Evolutionary conservation across 306 rosid genomes (phyloP).

Genomic region (Cucurbita ficifolia): DNA sequence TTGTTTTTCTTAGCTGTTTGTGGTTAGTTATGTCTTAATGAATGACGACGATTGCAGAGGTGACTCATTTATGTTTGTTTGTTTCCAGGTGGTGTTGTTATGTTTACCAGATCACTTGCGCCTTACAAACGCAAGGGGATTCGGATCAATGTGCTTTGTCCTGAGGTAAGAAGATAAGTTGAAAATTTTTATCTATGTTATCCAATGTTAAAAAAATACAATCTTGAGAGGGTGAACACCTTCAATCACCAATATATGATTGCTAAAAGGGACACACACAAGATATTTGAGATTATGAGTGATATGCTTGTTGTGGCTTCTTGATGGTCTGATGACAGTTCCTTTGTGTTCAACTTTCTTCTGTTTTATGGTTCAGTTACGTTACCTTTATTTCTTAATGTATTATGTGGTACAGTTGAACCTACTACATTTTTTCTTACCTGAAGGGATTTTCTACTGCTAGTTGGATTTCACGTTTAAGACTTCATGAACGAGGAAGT

Average conservation of each 20-base stretch:
- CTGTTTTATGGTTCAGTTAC: neutral
- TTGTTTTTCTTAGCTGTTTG: neutral
- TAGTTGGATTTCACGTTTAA: neutral
- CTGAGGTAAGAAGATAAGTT: conserved; percentile 50
- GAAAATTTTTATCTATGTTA: neutral
- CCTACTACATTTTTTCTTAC: neutral
- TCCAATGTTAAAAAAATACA: neutral
- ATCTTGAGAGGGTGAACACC: neutral
- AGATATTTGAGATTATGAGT: neutral
- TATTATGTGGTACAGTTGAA: neutral
- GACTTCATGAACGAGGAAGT: neutral
- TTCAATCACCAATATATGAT: neutral
- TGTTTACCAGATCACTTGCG: conserved; percentile 72
- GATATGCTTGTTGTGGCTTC: neutral
- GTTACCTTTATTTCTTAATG: neutral
- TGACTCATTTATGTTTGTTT: neutral
- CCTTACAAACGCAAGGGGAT: conserved; percentile 56
- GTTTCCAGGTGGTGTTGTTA: conserved; percentile 67
- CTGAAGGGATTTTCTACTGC: neutral
- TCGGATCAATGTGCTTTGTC: conserved; percentile 87
- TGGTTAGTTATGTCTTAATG: neutral
- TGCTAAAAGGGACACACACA: neutral
- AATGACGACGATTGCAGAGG: neutral
- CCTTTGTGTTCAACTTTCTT: neutral
- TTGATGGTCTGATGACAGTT: neutral